A percentile compares a stretch with the other conserved stretches of the same genome.
Evolutionary conservation across 2,329 filamentous ascomycete genomes (phyloP).

Genomic region (Colletotrichum simmondsii): DNA sequence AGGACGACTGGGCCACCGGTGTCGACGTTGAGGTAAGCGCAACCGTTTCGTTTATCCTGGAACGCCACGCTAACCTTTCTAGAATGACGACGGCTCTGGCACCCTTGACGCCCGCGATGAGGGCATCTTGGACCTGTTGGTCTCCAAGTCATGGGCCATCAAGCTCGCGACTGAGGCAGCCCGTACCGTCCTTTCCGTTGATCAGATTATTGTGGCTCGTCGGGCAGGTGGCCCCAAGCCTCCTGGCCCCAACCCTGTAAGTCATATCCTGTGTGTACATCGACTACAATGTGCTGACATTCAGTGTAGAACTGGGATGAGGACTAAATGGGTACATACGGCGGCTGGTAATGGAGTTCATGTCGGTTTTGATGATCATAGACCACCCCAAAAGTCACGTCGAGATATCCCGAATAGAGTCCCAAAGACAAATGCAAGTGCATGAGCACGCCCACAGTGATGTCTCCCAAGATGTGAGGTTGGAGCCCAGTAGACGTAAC

Average conservation of each 20-base stretch:
- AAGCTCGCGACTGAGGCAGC: conserved; percentile 96
- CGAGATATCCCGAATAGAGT: conserved; percentile 35
- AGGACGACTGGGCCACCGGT: conserved; percentile 88
- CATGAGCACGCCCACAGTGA: not conserved
- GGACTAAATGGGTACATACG: conserved; percentile 55
- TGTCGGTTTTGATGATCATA: conserved; percentile 35
- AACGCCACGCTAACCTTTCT: not conserved
- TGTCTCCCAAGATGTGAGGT: not conserved
- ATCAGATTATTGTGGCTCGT: conserved; percentile 98
- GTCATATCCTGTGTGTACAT: conserved; percentile 37
- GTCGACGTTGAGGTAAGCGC: conserved; percentile 84
- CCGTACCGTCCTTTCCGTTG: conserved; percentile 92
- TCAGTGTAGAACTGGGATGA: conserved; percentile 68
- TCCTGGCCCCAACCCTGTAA: conserved; percentile 85
- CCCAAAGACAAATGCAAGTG: conserved; percentile 24
- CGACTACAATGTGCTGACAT: conserved; percentile 41
- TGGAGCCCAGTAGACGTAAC: not conserved
- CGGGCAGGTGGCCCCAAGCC: conserved; percentile 98
- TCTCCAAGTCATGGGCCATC: conserved; percentile 96
- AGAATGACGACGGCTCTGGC: conserved; percentile 83
- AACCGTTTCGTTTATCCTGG: not conserved
- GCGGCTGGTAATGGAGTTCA: conserved; percentile 28
- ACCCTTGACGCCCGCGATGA: conserved; percentile 87
- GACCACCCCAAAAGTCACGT: conserved; percentile 34
- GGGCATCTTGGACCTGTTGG: conserved; percentile 91